Evolutionary conservation across 176 grass and related monocot species (phyloP).

Genomic region (Stipa capillata): DNA sequence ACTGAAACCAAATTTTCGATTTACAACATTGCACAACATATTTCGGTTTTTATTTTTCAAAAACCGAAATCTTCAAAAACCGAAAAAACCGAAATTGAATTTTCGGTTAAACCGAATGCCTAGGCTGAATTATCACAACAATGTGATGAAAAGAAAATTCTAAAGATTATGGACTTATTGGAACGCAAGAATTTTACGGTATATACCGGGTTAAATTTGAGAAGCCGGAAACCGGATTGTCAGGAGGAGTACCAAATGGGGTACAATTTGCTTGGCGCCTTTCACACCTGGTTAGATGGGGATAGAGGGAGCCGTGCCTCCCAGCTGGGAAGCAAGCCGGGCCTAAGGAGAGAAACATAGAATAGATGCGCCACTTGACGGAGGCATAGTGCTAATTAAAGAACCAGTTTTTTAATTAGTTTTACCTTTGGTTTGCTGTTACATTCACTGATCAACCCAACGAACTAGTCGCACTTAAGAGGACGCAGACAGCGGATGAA

Average conservation of each 20-base stretch:
- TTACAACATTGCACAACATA: no score
- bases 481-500: neutral
- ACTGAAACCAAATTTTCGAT: no score
- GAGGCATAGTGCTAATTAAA: neutral
- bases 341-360: neutral
- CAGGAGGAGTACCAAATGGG: neutral
- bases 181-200: neutral
- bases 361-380: neutral
- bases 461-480: neutral
- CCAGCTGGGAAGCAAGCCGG: constrained; percentile 22
- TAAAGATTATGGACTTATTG: neutral
- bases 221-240: no score
- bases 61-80: no score
- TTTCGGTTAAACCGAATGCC: no score
- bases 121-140: no score
- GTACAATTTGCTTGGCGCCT: constrained; percentile 3
- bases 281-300: constrained; percentile 3
- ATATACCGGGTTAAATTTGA: no score
- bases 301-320: neutral
- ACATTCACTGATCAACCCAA: no score
- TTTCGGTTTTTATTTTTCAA: no score
- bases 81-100: no score
- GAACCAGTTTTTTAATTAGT: neutral
- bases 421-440: neutral
- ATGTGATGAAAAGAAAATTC: no score